Evolutionary conservation across 371 early-diverging fungal species (phyloP).

Genomic region (Mucor ambiguus): DNA sequence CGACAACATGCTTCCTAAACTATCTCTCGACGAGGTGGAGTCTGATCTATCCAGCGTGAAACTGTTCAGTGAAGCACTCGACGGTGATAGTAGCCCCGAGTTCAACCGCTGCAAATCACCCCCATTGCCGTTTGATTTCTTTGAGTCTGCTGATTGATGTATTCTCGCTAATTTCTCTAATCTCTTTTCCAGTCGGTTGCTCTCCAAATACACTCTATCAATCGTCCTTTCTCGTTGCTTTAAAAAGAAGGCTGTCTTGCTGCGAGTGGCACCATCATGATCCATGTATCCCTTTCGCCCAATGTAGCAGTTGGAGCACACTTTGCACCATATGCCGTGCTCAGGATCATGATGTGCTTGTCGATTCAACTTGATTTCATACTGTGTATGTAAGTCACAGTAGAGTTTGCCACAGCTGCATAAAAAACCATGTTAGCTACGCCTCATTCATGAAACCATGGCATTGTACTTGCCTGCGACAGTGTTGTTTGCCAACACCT

Average conservation of each 20-base stretch:
- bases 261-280: constrained; percentile 42
- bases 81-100: constrained; percentile 8
- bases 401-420: constrained; percentile 72
- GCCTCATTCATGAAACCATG: not conserved
- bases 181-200: constrained; percentile 85
- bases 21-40: constrained; percentile 45
- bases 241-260: constrained; percentile 57
- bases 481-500: constrained; percentile 52
- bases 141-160: constrained; percentile 37
- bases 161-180: constrained; percentile 67
- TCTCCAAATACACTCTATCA: constrained; percentile 74
- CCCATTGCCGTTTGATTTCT: not conserved
- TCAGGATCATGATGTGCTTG: constrained; percentile 75
- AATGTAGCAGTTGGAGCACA: constrained; percentile 72
- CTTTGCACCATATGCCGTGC: constrained; percentile 75
- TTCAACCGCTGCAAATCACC: not conserved
- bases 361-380: constrained; percentile 67
- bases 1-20: constrained; percentile 38
- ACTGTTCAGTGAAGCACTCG: constrained; percentile 27
- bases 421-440: not conserved
- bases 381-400: constrained; percentile 73
- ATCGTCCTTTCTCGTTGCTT: constrained; percentile 60
- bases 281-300: constrained; percentile 57
- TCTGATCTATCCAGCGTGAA: constrained; percentile 33
- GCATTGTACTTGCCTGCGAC: constrained; percentile 34